Base-by-base conservation (phyloP, 257 asterid genomes). In the Lavandula angustifolia region DNA sequence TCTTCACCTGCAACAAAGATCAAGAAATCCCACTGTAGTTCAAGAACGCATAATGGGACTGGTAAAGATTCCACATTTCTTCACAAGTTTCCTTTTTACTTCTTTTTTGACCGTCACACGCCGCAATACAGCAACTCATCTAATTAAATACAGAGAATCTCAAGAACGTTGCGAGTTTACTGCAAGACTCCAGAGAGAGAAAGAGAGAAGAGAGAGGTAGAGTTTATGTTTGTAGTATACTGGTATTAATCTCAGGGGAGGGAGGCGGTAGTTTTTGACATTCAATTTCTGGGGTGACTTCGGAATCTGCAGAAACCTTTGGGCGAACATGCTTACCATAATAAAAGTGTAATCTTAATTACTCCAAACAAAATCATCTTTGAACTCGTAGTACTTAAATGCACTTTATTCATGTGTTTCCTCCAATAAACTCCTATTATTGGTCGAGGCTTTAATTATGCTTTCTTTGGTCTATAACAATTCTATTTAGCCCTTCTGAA, bases 301-400 rank as follows among this genome's bases (percentile, higher is more conserved):
- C 67, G 85, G 85, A 82, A 77, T 76, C 79, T 85, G 73, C 84
- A 78, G 82, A 76, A 61, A 76, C 81, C 81, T 81, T 73, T 78
- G 81, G 80, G 75, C 71, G 74, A 75, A 75, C 84, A 78, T 80
- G 85, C 82, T 69, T 70, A 76, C 76, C 79, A 53, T 73, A 68
- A 46, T 32, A 64, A 62, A 76, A 60, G 69, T 60, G 58, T 50
- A 53, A 53, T 49, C 65, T 47, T 80, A 77, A 71, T 79, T 77
- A 62, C 27, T 31, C 55, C 55, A 5, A 71, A 22, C 27, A 6
- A 75, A 57, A 67, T 17, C 37, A 67, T 38, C 13, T 70, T 74
- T 75, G n/a, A 64, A 59, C 54, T 61, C 68, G 60, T 73, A 4
- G 64, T 73, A 48, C 58, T 65, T 37, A 3, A 32, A 38, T 32